A percentile compares a stretch with the other conserved stretches of the same genome.
phyloP scores from a whole-genome alignment of 2,329 filamentous ascomycete genomes.

The Diaporthe sp. region DNA sequence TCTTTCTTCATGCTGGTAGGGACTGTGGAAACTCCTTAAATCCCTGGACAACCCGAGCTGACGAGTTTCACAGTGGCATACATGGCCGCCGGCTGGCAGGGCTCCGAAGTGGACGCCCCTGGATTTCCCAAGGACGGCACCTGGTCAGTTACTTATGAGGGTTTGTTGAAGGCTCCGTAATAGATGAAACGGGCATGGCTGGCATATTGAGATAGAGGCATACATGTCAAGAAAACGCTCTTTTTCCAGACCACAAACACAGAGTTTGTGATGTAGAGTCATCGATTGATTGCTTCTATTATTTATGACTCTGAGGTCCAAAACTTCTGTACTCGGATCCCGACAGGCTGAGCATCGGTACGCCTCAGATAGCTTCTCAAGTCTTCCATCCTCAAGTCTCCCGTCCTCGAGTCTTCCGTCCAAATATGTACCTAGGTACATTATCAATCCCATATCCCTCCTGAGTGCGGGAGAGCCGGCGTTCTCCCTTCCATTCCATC shows the following conservation, averaged over 20 bases:
- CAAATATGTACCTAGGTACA: no score
- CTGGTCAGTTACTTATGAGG: slow-evolving; percentile 18
- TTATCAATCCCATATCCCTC: no score
- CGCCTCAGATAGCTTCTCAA: neutral
- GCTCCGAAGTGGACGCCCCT: neutral
- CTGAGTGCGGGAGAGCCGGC: no score
- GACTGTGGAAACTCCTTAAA: fast-evolving
- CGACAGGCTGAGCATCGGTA: neutral
- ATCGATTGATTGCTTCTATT: neutral
- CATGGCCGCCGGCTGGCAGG: slow-evolving; percentile 20
- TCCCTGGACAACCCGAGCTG: neutral
- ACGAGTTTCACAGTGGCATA: neutral
- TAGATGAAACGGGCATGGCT: neutral
- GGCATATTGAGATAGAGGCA: neutral
- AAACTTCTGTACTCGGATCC: neutral
- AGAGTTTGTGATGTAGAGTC: neutral
- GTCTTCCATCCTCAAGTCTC: neutral
- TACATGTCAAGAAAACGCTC: fast-evolving
- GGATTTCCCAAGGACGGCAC: slow-evolving; percentile 10
- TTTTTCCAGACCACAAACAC: no score
- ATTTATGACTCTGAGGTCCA: neutral
- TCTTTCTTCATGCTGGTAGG: slow-evolving; percentile 14
- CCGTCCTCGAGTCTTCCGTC: neutral
- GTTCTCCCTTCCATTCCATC: no score
- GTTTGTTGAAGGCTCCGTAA: neutral